phyloP scores from a whole-genome alignment of 805 yeast species.

The Teunomyces gatunensis region DNA sequence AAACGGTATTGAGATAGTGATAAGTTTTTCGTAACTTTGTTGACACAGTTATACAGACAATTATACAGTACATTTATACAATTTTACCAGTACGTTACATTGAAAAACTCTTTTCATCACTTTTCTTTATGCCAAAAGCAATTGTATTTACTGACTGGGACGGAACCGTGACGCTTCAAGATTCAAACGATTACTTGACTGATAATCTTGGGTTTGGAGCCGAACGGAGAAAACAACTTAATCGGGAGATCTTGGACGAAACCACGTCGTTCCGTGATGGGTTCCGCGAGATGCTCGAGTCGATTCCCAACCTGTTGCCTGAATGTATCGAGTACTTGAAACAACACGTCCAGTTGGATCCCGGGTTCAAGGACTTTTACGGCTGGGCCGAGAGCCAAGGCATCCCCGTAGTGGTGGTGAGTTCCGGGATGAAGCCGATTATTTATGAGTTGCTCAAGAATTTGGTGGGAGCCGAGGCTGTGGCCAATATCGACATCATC shows the following conservation, averaged over 20 bases:
- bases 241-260: slow-evolving; percentile 70
- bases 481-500: slow-evolving; percentile 35
- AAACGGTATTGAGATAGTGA: no score
- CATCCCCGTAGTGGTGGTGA: slow-evolving; percentile 83
- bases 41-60: no score
- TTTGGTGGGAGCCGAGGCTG: slow-evolving; percentile 75
- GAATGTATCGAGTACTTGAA: slow-evolving; percentile 74
- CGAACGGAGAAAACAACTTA: slow-evolving; percentile 61
- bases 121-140: slow-evolving; percentile 41
- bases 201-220: slow-evolving; percentile 87
- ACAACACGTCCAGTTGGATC: slow-evolving; percentile 71
- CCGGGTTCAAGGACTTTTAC: slow-evolving; percentile 83
- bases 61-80: no score
- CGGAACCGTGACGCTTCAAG: slow-evolving; percentile 95
- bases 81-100: no score
- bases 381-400: slow-evolving; percentile 69
- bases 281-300: slow-evolving; percentile 78
- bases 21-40: no score
- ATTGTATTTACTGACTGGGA: slow-evolving; percentile 97
- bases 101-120: no score
- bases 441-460: slow-evolving; percentile 72
- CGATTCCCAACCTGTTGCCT: slow-evolving; percentile 71
- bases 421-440: slow-evolving; percentile 92
- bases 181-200: slow-evolving; percentile 88
- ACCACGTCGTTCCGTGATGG: slow-evolving; percentile 75